Conservation (phyloP, 2,329 filamentous ascomycete genomes). For the Westerdykella aurantiaca region DNA sequence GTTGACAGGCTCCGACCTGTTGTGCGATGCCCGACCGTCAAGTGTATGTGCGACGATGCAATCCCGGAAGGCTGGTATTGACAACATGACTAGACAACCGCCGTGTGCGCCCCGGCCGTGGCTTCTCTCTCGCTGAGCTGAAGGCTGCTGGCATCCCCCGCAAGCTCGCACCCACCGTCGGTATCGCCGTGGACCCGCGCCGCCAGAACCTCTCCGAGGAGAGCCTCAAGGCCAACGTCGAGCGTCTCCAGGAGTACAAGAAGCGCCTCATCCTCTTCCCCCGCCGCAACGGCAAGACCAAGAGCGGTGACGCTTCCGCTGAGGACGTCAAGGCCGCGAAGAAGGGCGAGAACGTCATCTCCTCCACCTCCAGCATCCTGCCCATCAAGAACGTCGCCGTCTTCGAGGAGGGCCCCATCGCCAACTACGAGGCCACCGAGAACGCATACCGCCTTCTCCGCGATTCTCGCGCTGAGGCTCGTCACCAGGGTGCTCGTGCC, state of each 20-base stretch:
- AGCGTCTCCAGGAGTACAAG: conserved; percentile 97
- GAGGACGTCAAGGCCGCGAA: conserved; percentile 71
- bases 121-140: conserved; percentile 94
- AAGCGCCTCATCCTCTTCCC: conserved; percentile 96
- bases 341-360: conserved; percentile 48
- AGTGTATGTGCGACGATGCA: conserved; percentile 48
- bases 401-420: conserved; percentile 77
- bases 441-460: conserved; percentile 84
- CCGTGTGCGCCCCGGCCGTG: conserved; percentile 89
- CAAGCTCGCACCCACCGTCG: conserved; percentile 90
- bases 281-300: conserved; percentile 84
- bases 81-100: conserved; percentile 66
- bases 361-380: conserved; percentile 54
- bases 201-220: conserved; percentile 97
- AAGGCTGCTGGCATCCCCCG: conserved; percentile 95
- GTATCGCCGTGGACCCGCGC: conserved; percentile 92
- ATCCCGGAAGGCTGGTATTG: conserved; percentile 6
- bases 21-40: conserved; percentile 95
- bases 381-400: conserved; percentile 66
- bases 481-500: conserved; percentile 76
- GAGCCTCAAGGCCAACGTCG: conserved; percentile 88
- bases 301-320: conserved; percentile 83
- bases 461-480: conserved; percentile 74
- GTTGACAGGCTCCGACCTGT: conserved; percentile 95
- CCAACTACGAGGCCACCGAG: conserved; percentile 64